Evolutionary conservation across 169 alveolate species (phyloP), one percentile per base, ranked within the genome.

Genomic region (Plasmodium coatneyi): DNA sequence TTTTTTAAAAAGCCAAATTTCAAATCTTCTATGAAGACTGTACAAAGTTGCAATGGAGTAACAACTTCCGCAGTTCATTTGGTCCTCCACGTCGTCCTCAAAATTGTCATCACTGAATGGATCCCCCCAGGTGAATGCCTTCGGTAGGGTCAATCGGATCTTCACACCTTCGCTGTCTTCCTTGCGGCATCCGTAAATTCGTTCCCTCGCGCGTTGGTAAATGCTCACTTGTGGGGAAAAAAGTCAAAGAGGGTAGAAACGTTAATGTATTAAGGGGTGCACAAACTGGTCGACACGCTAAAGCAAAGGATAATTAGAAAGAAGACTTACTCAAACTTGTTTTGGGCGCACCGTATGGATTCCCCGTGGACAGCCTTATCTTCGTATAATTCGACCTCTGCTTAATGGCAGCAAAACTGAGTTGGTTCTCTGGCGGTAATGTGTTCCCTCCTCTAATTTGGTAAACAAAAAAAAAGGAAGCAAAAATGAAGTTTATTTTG

Each of bases 61-160:
- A 86, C 99, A 99, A 41, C 99, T 98, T 22, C 99, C 99, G 92
- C 99, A 99, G 34, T 97, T 96, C 36, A 98, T 98, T 92, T 98
- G 99, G 76, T 96, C 93, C 30, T 83, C 96, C 41, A 76, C 87
- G 1, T 83, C 78, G 22, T 81, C 95, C 30, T 83, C 86, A 43
- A 93, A 93, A 22, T 78, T 74, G 2, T 84, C 90, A 7, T 95
- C 95, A 7, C 81, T 84, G 91, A 95, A 97, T 6, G 98, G 95
- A 80, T 97, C 98, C 2, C 98, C 98, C 96, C 96, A 93, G 28
- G 96, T 94, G 93, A 95, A 95, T 10, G 92, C 91, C 19, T 74
- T 87, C 19, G 97, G 97, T 5, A 96, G 84, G 9, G 94, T 84
- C 28, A 94, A 72, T 25, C 92, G 92, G 2, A 92, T 92, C 28